Evolutionary conservation across 2,329 filamentous ascomycete genomes (phyloP).

Genomic region (Phaeophleospora eucalypticola): DNA sequence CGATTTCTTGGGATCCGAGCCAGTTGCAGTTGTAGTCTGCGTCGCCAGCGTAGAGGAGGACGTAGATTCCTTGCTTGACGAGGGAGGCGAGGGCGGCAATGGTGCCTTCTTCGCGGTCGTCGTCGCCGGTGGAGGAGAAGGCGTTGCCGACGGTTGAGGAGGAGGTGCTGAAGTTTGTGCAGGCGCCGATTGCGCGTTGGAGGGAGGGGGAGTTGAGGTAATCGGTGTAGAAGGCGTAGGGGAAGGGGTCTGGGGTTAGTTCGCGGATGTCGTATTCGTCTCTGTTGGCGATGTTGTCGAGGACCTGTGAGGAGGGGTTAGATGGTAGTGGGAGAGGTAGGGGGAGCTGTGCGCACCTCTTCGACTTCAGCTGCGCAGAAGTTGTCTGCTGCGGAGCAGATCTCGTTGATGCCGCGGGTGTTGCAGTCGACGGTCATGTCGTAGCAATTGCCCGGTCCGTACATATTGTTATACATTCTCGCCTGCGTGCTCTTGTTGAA

Average conservation of each 20-base stretch:
- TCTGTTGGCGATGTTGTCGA: constrained; percentile 49
- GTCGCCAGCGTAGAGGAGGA: constrained; percentile 46
- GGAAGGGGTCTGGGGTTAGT: constrained; percentile 54
- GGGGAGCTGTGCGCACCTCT: constrained; percentile 4
- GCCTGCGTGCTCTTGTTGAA: constrained; percentile 49
- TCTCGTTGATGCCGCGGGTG: constrained; percentile 44
- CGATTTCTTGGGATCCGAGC: constrained; percentile 40
- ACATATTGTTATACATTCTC: constrained; percentile 57
- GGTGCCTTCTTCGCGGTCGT: constrained; percentile 43
- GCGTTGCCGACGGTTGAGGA: constrained; percentile 43
- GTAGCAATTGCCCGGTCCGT: constrained; percentile 58
- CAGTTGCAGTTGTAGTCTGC: constrained; percentile 47
- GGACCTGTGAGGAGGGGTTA: constrained; percentile 28
- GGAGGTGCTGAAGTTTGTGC: constrained; percentile 52
- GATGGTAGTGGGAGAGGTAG: neutral
- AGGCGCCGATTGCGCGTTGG: constrained; percentile 57
- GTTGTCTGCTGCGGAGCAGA: constrained; percentile 53
- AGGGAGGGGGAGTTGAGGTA: constrained; percentile 56
- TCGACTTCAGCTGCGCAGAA: constrained; percentile 56
- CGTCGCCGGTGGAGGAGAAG: constrained; percentile 49
- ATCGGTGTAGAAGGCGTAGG: constrained; percentile 46
- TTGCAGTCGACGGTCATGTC: constrained; percentile 56
- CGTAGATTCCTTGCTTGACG: constrained; percentile 38
- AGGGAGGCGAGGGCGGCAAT: constrained; percentile 40
- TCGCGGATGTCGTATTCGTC: constrained; percentile 61